Percentiles rank a stretch among this genome's conserved stretches.
Conservation (phyloP, 2,329 filamentous ascomycete genomes). For the Metarhizium rileyi region DNA sequence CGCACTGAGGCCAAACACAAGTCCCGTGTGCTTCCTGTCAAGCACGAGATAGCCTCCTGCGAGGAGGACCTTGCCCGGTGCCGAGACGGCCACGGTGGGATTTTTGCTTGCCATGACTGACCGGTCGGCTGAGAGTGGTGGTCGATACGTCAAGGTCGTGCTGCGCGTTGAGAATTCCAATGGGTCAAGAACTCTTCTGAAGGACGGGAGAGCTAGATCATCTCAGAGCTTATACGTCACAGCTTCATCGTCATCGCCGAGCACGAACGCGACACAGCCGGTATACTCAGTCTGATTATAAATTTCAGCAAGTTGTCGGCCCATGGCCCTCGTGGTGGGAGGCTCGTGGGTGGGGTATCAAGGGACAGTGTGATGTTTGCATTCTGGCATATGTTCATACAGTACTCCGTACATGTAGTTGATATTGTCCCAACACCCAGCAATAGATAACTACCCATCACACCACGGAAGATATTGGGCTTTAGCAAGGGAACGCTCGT, state of each 20-base stretch:
- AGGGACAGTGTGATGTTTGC: background rate
- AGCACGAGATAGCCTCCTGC: conserved; percentile 93
- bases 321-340: background rate
- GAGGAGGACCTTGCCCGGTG: conserved; percentile 90
- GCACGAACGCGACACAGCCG: conserved; percentile 4
- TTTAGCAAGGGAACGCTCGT: background rate
- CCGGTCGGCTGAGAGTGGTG: background rate
- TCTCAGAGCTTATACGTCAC: background rate
- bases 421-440: background rate
- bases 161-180: too few relatives aligned
- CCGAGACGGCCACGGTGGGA: conserved; percentile 58
- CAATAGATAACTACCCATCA: background rate
- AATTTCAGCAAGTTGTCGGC: background rate
- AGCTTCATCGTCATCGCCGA: too few relatives aligned
- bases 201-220: background rate
- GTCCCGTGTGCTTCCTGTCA: conserved; percentile 72
- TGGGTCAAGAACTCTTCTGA: too few relatives aligned
- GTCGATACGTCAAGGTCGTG: too few relatives aligned
- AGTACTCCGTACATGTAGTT: background rate
- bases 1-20: conserved; percentile 59
- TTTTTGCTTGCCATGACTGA: conserved; percentile 9
- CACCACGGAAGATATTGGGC: background rate
- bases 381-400: background rate
- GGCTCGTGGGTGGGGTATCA: background rate
- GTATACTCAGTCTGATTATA: background rate